A percentile compares a stretch with the other conserved stretches of the same genome.
Conservation (phyloP, 257 asterid genomes). For the Henckelia pumila region DNA sequence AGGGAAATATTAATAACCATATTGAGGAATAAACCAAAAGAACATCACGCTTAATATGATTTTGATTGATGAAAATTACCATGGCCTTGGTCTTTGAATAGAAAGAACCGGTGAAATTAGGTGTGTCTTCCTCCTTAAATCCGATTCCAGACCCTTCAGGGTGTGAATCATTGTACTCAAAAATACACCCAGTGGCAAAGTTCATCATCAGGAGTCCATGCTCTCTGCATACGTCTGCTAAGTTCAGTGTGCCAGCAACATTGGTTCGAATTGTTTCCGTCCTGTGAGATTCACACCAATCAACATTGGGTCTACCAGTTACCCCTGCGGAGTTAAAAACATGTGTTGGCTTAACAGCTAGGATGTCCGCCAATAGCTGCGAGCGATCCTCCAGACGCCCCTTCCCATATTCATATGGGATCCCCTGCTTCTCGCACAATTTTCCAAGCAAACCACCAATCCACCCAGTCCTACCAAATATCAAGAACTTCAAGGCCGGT, state of each 20-base stretch:
- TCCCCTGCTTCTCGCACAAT: slow-evolving; percentile 85
- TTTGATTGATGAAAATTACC: slow-evolving; percentile 41
- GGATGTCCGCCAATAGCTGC: slow-evolving; percentile 60
- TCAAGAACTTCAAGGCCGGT: slow-evolving; percentile 73
- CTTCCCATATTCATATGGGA: slow-evolving; percentile 75
- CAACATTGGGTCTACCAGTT: slow-evolving; percentile 97
- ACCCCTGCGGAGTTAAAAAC: slow-evolving; percentile 97
- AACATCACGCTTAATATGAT: slow-evolving; percentile 2
- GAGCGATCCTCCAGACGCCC: slow-evolving; percentile 84
- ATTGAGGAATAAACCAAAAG: background rate
- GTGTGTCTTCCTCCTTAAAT: slow-evolving; percentile 86
- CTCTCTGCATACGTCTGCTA: slow-evolving; percentile 92
- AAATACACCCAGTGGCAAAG: slow-evolving; percentile 93
- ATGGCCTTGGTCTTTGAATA: slow-evolving; percentile 98
- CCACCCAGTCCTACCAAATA: slow-evolving; percentile 95
- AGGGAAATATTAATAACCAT: slow-evolving; percentile 15
- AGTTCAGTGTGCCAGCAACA: slow-evolving; percentile 85
- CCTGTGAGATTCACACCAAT: slow-evolving; percentile 94
- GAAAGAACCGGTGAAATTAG: slow-evolving; percentile 87
- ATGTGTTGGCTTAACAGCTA: slow-evolving; percentile 75
- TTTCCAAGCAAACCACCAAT: slow-evolving; percentile 93
- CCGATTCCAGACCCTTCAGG: slow-evolving; percentile 96
- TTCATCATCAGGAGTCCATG: slow-evolving; percentile 67
- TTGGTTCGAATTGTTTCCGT: slow-evolving; percentile 83
- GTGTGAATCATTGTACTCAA: slow-evolving; percentile 76